Percentiles rank a stretch among this genome's conserved stretches.
phyloP scores from a whole-genome alignment of 2,329 filamentous ascomycete species.

The Claviceps humidiphila region DNA sequence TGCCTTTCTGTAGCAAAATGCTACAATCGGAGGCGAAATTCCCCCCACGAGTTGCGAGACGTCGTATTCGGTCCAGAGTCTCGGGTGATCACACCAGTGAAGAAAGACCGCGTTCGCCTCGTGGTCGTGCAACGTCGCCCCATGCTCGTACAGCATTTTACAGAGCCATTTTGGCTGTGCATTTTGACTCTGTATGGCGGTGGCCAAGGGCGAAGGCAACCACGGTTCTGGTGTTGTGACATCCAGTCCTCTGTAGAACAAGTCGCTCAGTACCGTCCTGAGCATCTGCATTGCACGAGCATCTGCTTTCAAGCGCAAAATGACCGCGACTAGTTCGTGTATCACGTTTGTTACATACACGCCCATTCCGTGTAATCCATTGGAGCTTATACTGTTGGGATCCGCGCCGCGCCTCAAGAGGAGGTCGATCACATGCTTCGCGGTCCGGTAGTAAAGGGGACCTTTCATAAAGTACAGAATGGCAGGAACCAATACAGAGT shows the following conservation, averaged over 20 bases:
- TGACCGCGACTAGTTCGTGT: background rate
- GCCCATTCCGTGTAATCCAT: background rate
- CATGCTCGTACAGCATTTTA: background rate
- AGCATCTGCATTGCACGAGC: background rate
- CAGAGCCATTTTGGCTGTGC: constrained; percentile 1
- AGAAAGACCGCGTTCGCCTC: background rate
- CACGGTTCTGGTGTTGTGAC: background rate
- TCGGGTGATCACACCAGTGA: background rate
- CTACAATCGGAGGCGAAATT: background rate
- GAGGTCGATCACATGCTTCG: background rate
- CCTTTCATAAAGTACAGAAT: background rate
- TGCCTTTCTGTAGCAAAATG: background rate
- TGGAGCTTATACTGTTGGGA: background rate
- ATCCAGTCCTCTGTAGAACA: background rate
- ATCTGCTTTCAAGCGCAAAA: background rate
- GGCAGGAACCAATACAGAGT: background rate
- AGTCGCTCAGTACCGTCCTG: background rate
- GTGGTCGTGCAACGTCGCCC: background rate
- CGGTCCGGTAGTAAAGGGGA: too few relatives aligned
- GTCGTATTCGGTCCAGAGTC: background rate
- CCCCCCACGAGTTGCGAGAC: background rate
- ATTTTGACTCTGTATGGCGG: background rate
- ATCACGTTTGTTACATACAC: background rate
- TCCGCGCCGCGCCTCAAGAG: background rate
- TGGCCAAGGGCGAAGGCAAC: background rate